Evolutionary conservation across 139 green algal species (phyloP).

Genomic region (Tetraselmis chui): DNA sequence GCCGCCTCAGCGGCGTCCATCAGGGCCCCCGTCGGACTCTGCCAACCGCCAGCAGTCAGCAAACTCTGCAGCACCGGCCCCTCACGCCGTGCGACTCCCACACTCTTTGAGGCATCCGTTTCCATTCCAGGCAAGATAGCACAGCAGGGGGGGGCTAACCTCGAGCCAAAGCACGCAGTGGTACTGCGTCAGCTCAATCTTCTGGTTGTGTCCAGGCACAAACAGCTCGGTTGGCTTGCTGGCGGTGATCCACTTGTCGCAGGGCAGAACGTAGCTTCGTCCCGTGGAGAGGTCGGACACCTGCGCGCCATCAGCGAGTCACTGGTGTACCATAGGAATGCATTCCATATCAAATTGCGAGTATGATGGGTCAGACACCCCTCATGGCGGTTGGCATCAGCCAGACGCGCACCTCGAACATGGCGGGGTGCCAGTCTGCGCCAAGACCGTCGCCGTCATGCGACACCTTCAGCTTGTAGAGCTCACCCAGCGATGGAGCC

Average conservation of each 20-base stretch:
- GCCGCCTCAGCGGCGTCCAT: background rate
- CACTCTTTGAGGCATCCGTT: no score
- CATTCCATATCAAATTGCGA: no score
- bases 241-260: background rate
- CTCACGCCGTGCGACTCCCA: no score
- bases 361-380: no score
- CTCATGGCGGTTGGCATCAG: no score
- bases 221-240: background rate
- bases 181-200: background rate
- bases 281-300: background rate
- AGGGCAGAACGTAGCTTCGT: background rate
- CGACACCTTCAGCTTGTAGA: background rate
- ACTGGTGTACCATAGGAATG: no score
- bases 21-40: background rate
- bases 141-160: no score
- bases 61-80: no score
- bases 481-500: background rate
- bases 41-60: no score
- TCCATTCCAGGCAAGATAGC: no score
- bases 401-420: background rate
- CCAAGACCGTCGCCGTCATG: background rate
- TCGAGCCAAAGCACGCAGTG: background rate
- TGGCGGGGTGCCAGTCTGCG: background rate
- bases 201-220: background rate
- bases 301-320: no score